phyloP scores from a whole-genome alignment of 257 asterid genomes.

The Solanum ossicruentum region DNA sequence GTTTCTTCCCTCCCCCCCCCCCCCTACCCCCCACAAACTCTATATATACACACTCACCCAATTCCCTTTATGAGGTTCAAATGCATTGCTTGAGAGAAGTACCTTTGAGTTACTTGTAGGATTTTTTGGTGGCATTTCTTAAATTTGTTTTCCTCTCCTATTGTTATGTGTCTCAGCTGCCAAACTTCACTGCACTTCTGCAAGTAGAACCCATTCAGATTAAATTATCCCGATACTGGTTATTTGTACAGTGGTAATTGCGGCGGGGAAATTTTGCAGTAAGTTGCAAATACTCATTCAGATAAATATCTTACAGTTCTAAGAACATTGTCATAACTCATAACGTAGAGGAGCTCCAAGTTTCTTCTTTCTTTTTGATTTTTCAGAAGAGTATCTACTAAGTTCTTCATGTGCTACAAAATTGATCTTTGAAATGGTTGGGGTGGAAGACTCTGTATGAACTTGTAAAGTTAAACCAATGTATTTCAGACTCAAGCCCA shows the following conservation, averaged over 20 bases:
- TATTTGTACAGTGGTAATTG: background rate
- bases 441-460: background rate
- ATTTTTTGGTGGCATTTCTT: background rate
- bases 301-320: background rate
- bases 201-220: background rate
- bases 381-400: background rate
- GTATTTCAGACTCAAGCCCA: background rate
- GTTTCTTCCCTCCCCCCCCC: too few relatives aligned
- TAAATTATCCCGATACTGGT: background rate
- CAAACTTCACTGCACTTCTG: background rate
- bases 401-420: background rate
- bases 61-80: background rate
- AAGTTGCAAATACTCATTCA: background rate
- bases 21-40: too few relatives aligned
- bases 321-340: background rate
- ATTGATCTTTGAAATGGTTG: background rate
- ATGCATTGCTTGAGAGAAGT: background rate
- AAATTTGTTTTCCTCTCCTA: background rate
- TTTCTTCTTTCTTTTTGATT: background rate
- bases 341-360: background rate
- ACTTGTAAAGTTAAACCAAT: background rate
- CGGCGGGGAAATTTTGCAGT: background rate
- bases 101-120: background rate
- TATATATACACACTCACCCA: too few relatives aligned
- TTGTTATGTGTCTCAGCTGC: background rate